Conservation (phyloP, 768 basidiomycete genomes). For the Boletus edulis region DNA sequence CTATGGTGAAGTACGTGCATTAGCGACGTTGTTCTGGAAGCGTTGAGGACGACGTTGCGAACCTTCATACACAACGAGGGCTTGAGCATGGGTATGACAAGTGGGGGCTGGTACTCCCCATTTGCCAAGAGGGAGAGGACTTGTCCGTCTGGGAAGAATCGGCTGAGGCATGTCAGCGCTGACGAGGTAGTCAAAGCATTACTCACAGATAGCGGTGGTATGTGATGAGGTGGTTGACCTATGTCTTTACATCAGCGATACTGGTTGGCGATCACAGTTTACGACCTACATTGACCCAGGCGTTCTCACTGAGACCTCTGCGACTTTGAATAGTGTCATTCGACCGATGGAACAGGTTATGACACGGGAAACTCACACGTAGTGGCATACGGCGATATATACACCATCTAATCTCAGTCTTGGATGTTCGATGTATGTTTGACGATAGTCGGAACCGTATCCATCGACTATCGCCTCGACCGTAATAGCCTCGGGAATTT, state of each 20-base stretch:
- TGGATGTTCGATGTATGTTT: conserved; percentile 79
- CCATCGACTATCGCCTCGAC: conserved; percentile 47
- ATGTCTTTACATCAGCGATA: conserved; percentile 7
- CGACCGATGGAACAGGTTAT: neutral
- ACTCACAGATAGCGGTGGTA: conserved; percentile 89
- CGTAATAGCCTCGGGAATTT: conserved; percentile 55
- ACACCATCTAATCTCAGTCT: conserved; percentile 84
- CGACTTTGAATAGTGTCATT: conserved; percentile 9
- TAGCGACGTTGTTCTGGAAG: neutral
- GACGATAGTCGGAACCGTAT: conserved; percentile 68
- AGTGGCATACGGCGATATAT: conserved; percentile 91
- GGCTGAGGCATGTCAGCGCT: conserved; percentile 40
- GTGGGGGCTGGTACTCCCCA: conserved; percentile 66
- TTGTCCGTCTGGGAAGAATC: conserved; percentile 84
- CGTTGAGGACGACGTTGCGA: neutral
- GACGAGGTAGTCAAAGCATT: neutral
- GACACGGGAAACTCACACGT: conserved; percentile 52
- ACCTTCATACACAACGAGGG: conserved; percentile 81
- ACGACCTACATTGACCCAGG: conserved; percentile 78
- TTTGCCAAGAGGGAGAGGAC: conserved; percentile 85
- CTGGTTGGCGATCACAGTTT: neutral
- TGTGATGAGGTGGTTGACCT: conserved; percentile 85
- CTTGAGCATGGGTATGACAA: conserved; percentile 74
- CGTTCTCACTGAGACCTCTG: conserved; percentile 78
- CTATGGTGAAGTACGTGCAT: conserved; percentile 35